phyloP scores from a whole-genome alignment of 2,329 filamentous ascomycete species.

The Cercospora janseana region DNA sequence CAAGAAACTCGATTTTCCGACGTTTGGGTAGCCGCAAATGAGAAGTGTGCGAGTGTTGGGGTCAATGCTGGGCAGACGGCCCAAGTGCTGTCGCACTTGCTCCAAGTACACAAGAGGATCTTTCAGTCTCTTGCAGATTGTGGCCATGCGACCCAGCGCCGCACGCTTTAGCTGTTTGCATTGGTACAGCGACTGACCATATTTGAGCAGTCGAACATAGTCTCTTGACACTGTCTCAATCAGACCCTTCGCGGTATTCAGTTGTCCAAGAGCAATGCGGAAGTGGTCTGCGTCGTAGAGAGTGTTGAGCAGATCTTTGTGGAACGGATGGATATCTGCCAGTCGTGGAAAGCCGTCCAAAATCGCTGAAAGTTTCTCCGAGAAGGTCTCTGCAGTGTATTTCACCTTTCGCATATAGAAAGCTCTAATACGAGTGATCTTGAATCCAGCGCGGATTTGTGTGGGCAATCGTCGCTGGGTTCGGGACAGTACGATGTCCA shows the following conservation, averaged over 20 bases:
- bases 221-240: slow-evolving; percentile 96
- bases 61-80: slow-evolving; percentile 96
- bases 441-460: slow-evolving; percentile 92
- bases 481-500: slow-evolving; percentile 93
- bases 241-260: slow-evolving; percentile 92
- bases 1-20: slow-evolving; percentile 95
- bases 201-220: slow-evolving; percentile 94
- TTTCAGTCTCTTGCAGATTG: slow-evolving; percentile 89
- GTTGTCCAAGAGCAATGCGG: slow-evolving; percentile 90
- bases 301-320: slow-evolving; percentile 88
- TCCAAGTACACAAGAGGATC: slow-evolving; percentile 94
- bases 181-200: slow-evolving; percentile 94
- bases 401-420: slow-evolving; percentile 99
- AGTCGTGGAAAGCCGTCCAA: slow-evolving; percentile 90
- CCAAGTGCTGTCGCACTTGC: slow-evolving; percentile 93
- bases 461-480: slow-evolving; percentile 92
- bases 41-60: slow-evolving; percentile 94
- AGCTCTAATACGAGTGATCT: slow-evolving; percentile 87
- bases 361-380: slow-evolving; percentile 86
- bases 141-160: slow-evolving; percentile 95
- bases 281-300: slow-evolving; percentile 99
- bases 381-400: slow-evolving; percentile 94
- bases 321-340: slow-evolving; percentile 93
- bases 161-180: slow-evolving; percentile 99
- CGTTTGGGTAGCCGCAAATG: slow-evolving; percentile 96